phyloP scores from a whole-genome alignment of 192 early-diverging fungal species.

The Mortierella alpina region DNA sequence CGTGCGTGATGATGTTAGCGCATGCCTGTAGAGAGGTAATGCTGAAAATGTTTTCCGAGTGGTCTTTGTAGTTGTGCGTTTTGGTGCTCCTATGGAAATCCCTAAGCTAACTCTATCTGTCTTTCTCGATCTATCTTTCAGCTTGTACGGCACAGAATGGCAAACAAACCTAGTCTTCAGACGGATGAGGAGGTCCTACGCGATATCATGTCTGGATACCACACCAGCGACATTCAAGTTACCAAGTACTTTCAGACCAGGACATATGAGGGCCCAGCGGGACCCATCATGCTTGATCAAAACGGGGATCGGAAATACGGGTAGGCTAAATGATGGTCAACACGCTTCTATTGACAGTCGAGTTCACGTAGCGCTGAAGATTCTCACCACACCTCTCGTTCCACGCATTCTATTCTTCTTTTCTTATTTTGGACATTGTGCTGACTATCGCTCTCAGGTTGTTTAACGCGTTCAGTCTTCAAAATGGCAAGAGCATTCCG shows the following conservation, averaged over 20 bases:
- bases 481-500: background rate
- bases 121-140: background rate
- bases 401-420: background rate
- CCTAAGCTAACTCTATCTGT: background rate
- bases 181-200: background rate
- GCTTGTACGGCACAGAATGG: background rate
- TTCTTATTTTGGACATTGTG: background rate
- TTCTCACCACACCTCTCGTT: too few relatives aligned
- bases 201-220: constrained; percentile 6
- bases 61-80: background rate
- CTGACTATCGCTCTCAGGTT: background rate
- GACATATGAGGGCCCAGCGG: constrained; percentile 14
- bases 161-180: background rate
- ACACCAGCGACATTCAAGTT: background rate
- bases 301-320: constrained; percentile 17
- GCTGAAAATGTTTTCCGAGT: background rate
- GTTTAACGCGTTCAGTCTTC: constrained; percentile 1
- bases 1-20: constrained; percentile 60
- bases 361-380: too few relatives aligned
- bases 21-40: constrained; percentile 44
- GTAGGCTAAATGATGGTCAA: background rate
- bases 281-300: constrained; percentile 1
- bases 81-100: background rate
- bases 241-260: background rate
- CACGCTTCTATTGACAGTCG: too few relatives aligned